Evolutionary conservation across 2,329 filamentous ascomycete species (phyloP).

Genomic region (Beauveria brongniartii): DNA sequence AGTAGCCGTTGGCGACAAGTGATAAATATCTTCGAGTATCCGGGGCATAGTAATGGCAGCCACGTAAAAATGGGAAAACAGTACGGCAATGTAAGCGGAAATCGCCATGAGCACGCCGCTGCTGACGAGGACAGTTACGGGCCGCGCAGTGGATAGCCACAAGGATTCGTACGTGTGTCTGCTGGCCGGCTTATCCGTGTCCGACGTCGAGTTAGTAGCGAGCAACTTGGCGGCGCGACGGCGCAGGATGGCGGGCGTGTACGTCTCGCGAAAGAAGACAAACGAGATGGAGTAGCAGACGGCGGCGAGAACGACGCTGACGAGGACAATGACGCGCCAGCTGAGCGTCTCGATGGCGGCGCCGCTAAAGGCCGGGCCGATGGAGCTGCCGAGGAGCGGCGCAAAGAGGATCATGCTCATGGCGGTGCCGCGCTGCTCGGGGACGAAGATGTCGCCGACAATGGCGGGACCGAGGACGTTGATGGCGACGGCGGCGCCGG

Average conservation of each 20-base stretch:
- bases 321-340: slow-evolving; percentile 47
- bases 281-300: slow-evolving; percentile 44
- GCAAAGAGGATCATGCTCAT: slow-evolving; percentile 51
- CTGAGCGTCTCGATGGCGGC: slow-evolving; percentile 45
- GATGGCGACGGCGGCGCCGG: slow-evolving; percentile 54
- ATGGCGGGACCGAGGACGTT: slow-evolving; percentile 57
- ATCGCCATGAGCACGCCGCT: slow-evolving; percentile 43
- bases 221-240: slow-evolving; percentile 26
- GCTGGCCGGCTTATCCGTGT: neutral
- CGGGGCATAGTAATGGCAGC: slow-evolving; percentile 43
- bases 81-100: slow-evolving; percentile 35
- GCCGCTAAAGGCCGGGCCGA: slow-evolving; percentile 48
- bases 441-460: slow-evolving; percentile 53
- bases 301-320: slow-evolving; percentile 38
- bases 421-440: slow-evolving; percentile 48
- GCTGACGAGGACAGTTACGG: slow-evolving; percentile 36
- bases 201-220: neutral
- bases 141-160: slow-evolving; percentile 23
- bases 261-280: slow-evolving; percentile 50
- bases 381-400: slow-evolving; percentile 47
- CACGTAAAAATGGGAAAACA: slow-evolving; percentile 44
- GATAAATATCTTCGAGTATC: slow-evolving; percentile 38
- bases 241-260: slow-evolving; percentile 44
- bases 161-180: neutral
- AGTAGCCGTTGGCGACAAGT: slow-evolving; percentile 39